Conservation (phyloP, 208 protist genomes). For the Wallacemonas collosoma region DNA sequence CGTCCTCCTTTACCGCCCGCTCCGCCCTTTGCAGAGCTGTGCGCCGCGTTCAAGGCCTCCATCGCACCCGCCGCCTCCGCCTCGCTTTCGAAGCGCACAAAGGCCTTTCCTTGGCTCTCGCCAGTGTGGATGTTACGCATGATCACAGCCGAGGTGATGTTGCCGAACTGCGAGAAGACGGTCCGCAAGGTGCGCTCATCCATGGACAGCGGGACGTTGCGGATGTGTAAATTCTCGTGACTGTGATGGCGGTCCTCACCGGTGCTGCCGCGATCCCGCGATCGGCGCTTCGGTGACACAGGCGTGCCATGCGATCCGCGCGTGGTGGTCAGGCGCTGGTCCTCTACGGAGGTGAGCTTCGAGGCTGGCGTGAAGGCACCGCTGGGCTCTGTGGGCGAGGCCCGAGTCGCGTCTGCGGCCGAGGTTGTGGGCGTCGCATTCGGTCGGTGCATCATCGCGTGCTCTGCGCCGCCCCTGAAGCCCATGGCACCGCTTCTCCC, state of each 20-base stretch:
- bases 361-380: no score
- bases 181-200: conserved; percentile 27
- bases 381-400: no score
- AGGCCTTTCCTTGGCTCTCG: conserved; percentile 45
- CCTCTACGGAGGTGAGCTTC: no score
- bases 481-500: no score
- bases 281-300: conserved; percentile 2
- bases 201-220: conserved; percentile 30
- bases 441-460: no score
- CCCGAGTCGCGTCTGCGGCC: no score
- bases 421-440: no score
- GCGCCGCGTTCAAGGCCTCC: conserved; percentile 28
- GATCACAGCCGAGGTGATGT: conserved; percentile 28
- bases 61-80: conserved; percentile 56
- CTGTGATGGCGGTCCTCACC: conserved; percentile 36
- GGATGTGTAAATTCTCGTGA: conserved; percentile 45
- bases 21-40: background rate
- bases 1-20: no score
- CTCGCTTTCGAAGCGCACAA: conserved; percentile 43
- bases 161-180: conserved; percentile 36
- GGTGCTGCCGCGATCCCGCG: conserved; percentile 34
- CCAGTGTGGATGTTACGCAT: conserved; percentile 66
- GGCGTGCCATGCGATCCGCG: background rate
- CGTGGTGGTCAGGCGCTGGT: background rate
- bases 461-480: no score